Evolutionary conservation across 495 filamentous ascomycete species (phyloP).

Genomic region (Tuber aestivum): DNA sequence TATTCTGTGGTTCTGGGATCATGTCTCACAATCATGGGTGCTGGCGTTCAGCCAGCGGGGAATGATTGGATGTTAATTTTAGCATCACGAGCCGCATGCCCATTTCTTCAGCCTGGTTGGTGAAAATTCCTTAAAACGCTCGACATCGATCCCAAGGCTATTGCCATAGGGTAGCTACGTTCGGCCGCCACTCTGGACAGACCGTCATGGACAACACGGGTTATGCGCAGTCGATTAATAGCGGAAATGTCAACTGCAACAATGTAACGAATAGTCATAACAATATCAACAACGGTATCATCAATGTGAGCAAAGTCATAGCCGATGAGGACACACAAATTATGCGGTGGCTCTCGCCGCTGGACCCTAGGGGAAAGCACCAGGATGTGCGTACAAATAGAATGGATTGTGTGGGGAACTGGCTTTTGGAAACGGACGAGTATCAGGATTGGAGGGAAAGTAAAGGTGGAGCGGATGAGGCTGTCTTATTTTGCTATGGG

Average conservation of each 20-base stretch:
- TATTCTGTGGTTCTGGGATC: too few species aligned
- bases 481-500: background rate
- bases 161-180: background rate
- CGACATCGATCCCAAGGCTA: background rate
- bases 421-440: background rate
- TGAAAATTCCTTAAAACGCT: background rate
- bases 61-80: too few species aligned
- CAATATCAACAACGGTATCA: background rate
- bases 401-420: background rate
- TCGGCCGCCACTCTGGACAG: background rate
- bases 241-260: background rate
- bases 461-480: background rate
- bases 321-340: background rate
- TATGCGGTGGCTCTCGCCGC: background rate
- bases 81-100: too few species aligned
- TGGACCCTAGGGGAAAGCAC: background rate
- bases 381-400: background rate
- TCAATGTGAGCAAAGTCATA: background rate
- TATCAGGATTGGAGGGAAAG: background rate
- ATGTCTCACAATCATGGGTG: too few species aligned
- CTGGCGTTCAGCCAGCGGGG: too few species aligned
- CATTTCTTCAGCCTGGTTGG: background rate
- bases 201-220: background rate
- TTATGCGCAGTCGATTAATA: background rate
- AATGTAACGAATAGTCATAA: background rate